Evolutionary conservation across 306 rosid genomes (phyloP).

Genomic region (Medicago arabica): DNA sequence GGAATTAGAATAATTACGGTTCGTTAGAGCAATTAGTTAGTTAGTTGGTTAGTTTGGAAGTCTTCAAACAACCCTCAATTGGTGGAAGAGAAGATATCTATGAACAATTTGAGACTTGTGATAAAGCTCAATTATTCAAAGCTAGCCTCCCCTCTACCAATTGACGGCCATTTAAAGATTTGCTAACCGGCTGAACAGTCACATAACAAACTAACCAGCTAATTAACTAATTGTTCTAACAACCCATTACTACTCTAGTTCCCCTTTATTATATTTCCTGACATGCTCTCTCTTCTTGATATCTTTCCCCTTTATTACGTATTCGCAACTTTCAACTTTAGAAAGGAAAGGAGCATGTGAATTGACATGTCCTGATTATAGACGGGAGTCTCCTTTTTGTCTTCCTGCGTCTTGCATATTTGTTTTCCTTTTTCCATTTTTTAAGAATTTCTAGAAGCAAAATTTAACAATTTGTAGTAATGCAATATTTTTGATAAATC

Average conservation of each 20-base stretch:
- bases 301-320: neutral
- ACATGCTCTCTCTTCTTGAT: neutral
- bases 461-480: constrained; percentile 8
- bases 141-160: neutral
- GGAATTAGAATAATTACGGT: neutral
- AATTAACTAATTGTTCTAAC: neutral
- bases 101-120: neutral
- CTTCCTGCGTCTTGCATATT: neutral
- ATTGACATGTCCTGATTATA: neutral
- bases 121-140: neutral
- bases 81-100: neutral
- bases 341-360: neutral
- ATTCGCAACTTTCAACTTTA: no score
- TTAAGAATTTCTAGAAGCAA: constrained; percentile 11
- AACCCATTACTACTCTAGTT: neutral
- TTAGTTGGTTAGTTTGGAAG: neutral
- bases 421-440: neutral
- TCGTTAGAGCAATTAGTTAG: neutral
- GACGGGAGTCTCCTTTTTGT: neutral
- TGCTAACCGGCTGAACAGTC: neutral
- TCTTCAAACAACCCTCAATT: neutral
- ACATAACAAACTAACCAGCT: neutral
- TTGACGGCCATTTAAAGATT: neutral
- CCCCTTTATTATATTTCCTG: neutral
- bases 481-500: neutral